These are phyloP conservation scores for Beauveria scarabaeidicola DNA, from an alignment of 2,329 filamentous ascomycete genomes.

Conservation along the genomic window DNA sequence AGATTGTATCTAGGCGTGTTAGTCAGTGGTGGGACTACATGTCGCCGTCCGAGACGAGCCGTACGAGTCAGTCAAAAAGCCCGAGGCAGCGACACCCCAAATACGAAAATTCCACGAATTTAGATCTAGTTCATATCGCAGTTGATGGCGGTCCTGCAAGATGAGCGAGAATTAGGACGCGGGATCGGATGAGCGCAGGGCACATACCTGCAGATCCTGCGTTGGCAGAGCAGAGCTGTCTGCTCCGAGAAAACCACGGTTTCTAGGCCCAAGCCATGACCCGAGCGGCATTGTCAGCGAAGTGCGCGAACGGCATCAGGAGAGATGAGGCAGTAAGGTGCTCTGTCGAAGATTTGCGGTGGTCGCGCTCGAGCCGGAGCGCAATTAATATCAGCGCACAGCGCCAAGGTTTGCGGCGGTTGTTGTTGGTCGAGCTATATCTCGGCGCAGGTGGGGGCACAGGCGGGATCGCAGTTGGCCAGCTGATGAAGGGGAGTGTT, in stretches of 20 bases:
- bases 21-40: neutral
- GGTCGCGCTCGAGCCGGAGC: neutral
- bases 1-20: slow-evolving; percentile 37
- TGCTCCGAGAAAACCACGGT: slow-evolving; percentile 42
- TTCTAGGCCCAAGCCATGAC: slow-evolving; percentile 25
- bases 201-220: slow-evolving; percentile 38
- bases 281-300: slow-evolving; percentile 21
- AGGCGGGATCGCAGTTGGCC: neutral
- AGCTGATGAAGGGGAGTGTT: neutral
- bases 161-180: slow-evolving; percentile 5
- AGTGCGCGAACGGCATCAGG: neutral
- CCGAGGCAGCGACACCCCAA: slow-evolving; percentile 46
- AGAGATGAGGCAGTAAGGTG: neutral
- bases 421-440: neutral
- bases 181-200: neutral
- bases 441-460: neutral
- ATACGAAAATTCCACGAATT: slow-evolving; percentile 48
- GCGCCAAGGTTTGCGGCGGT: neutral
- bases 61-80: slow-evolving; percentile 45
- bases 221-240: slow-evolving; percentile 43
- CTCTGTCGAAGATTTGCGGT: neutral
- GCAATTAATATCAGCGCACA: slow-evolving; percentile 9
- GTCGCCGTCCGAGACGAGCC: slow-evolving; percentile 15
- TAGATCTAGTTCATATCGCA: slow-evolving; percentile 45
- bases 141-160: slow-evolving; percentile 39